Percentiles rank a stretch among this genome's conserved stretches.
phyloP scores from a whole-genome alignment of 2,329 filamentous ascomycete genomes.

The Botrytis tulipae region DNA sequence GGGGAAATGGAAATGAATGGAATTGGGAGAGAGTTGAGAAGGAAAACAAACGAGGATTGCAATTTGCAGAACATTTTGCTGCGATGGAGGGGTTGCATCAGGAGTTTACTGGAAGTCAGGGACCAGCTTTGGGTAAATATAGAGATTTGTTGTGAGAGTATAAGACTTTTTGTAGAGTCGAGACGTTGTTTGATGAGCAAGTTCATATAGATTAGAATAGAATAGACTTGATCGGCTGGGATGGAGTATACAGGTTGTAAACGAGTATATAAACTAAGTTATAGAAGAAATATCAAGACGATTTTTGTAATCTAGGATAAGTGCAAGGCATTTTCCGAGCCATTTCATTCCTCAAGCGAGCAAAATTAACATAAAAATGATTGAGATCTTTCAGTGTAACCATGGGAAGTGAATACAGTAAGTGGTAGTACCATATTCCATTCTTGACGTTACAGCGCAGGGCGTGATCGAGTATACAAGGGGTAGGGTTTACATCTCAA shows the following conservation, averaged over 20 bases:
- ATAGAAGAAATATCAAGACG: not conserved
- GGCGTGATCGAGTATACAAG: not conserved
- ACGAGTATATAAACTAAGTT: not conserved
- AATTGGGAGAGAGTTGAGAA: slow-evolving; percentile 58
- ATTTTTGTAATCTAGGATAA: not conserved
- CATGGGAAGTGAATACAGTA: not conserved
- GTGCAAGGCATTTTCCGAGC: not conserved
- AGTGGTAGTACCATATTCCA: not conserved
- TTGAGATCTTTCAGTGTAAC: not conserved
- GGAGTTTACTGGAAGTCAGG: slow-evolving; percentile 37
- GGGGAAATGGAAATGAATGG: slow-evolving; percentile 42
- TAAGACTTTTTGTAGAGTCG: not conserved
- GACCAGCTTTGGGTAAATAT: slow-evolving; percentile 38
- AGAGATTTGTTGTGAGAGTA: slow-evolving; percentile 33
- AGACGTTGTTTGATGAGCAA: not conserved
- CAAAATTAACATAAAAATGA: not conserved
- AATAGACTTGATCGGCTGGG: not conserved
- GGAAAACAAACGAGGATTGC: slow-evolving; percentile 54
- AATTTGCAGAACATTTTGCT: slow-evolving; percentile 55
- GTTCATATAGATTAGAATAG: not conserved
- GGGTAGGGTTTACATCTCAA: not conserved
- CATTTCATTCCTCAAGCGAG: not conserved
- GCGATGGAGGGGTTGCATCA: slow-evolving; percentile 53
- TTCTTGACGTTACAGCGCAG: not conserved
- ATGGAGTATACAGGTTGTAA: not conserved